These are phyloP conservation scores for Cryptosporidium andersoni DNA, from an alignment of 169 alveolate species.

Conservation along the genomic window DNA sequence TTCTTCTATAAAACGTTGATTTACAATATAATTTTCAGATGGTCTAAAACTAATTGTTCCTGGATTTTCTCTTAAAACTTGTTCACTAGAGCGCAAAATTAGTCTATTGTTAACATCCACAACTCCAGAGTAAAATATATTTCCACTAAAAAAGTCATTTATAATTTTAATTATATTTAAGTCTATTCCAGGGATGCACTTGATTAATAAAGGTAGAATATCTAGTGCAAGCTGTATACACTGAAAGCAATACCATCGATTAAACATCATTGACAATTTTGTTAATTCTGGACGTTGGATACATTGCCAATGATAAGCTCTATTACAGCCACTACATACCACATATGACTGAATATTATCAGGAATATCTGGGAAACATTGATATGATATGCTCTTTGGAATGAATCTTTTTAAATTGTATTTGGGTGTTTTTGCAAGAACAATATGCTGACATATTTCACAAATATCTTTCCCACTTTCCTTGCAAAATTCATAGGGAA, in stretches of 20 bases:
- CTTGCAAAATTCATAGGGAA: too few species aligned
- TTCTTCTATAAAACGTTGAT: constrained; percentile 24
- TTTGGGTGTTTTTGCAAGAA: not conserved
- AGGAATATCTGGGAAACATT: not conserved
- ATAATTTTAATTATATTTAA: constrained; percentile 1
- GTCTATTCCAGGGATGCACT: constrained; percentile 13
- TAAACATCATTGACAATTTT: constrained; percentile 17
- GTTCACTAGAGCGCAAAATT: constrained; percentile 43
- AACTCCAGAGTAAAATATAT: constrained; percentile 29
- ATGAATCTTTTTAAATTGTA: not conserved
- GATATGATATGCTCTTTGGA: too few species aligned
- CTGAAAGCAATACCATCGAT: constrained; percentile 50
- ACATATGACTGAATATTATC: not conserved
- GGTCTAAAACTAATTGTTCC: constrained; percentile 22
- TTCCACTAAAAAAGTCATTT: not conserved
- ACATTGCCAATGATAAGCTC: constrained; percentile 75
- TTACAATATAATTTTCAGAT: constrained; percentile 6
- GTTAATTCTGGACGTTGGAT: constrained; percentile 66
- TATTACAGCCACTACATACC: constrained; percentile 75
- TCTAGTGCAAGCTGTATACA: constrained; percentile 36
- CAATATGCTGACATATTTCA: constrained; percentile 39
- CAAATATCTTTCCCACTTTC: not conserved
- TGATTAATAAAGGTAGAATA: constrained; percentile 29
- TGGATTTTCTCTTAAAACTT: constrained; percentile 14
- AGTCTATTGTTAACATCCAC: constrained; percentile 14